phyloP scores from a whole-genome alignment of 2,329 filamentous ascomycete species.

The Pyrenochaeta sp. region DNA sequence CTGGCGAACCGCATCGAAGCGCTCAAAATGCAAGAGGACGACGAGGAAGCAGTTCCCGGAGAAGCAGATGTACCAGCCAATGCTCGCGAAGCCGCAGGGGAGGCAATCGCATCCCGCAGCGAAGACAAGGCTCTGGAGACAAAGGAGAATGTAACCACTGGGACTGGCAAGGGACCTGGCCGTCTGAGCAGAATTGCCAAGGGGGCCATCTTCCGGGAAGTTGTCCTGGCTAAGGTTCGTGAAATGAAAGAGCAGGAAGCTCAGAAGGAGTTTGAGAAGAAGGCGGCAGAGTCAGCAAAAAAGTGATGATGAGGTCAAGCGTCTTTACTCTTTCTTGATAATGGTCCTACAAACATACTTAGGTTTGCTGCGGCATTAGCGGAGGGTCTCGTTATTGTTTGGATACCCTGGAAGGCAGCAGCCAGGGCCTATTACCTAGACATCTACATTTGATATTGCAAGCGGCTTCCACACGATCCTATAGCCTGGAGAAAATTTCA shows the following conservation, averaged over 20 bases:
- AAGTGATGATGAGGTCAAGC: constrained; percentile 23
- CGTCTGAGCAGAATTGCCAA: constrained; percentile 67
- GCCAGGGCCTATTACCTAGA: constrained; percentile 28
- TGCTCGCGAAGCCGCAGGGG: constrained; percentile 64
- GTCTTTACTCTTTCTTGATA: constrained; percentile 11
- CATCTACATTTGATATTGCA: constrained; percentile 14
- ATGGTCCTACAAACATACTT: constrained; percentile 19
- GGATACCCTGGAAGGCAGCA: constrained; percentile 40
- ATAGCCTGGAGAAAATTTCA: neutral
- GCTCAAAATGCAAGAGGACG: constrained; percentile 92
- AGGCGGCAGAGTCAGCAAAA: constrained; percentile 50
- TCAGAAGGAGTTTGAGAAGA: constrained; percentile 72
- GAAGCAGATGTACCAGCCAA: constrained; percentile 69
- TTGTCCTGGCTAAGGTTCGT: constrained; percentile 90
- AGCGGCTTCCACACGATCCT: constrained; percentile 2
- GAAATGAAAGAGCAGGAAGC: constrained; percentile 91
- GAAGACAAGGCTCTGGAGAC: constrained; percentile 40
- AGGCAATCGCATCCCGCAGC: constrained; percentile 48
- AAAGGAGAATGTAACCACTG: constrained; percentile 24
- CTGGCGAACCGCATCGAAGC: constrained; percentile 94
- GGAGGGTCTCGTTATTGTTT: constrained; percentile 28
- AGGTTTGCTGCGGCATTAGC: constrained; percentile 34
- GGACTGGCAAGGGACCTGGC: constrained; percentile 53
- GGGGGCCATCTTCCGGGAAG: constrained; percentile 87
- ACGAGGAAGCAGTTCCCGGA: constrained; percentile 73